Percentiles rank a stretch among this genome's conserved stretches.
These are phyloP conservation scores for Hypoxylon sp. DNA, from an alignment of 2,329 filamentous ascomycete species.

Conservation along the genomic window DNA sequence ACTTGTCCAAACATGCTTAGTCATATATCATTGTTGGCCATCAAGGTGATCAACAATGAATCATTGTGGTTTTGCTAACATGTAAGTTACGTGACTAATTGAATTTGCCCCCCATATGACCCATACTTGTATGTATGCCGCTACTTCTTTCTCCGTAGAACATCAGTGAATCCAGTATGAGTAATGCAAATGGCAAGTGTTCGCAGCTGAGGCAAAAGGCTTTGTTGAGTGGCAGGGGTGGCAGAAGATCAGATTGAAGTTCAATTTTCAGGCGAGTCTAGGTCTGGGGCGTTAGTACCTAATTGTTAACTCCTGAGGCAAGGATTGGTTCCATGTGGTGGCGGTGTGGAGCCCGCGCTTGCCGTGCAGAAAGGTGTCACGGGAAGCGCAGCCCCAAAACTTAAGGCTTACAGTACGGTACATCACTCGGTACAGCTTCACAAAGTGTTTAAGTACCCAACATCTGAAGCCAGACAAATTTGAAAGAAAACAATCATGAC, in stretches of 20 bases:
- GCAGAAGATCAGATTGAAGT: background rate
- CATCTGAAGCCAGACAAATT: too few species aligned
- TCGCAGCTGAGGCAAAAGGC: conserved; percentile 19
- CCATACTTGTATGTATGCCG: background rate
- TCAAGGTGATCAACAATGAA: conserved; percentile 14
- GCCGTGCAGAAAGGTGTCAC: background rate
- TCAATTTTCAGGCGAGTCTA: background rate
- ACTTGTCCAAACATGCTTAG: background rate
- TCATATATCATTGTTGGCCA: conserved; percentile 5
- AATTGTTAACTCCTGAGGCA: background rate
- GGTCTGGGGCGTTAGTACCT: background rate
- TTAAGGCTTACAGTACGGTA: too few species aligned
- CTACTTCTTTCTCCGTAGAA: background rate
- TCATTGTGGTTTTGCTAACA: background rate
- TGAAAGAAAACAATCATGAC: too few species aligned
- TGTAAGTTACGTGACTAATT: background rate
- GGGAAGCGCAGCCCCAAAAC: too few species aligned
- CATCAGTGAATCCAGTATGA: conserved; percentile 25
- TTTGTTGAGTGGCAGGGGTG: conserved; percentile 6
- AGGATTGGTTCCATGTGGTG: conserved; percentile 19
- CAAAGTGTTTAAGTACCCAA: too few species aligned
- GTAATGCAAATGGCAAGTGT: conserved; percentile 32
- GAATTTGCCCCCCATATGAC: background rate
- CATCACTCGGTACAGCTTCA: too few species aligned
- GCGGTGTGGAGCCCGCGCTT: conserved; percentile 27